Base-by-base conservation (phyloP, 345 rosid genomes). In the Chamaenerion angustifolium region DNA sequence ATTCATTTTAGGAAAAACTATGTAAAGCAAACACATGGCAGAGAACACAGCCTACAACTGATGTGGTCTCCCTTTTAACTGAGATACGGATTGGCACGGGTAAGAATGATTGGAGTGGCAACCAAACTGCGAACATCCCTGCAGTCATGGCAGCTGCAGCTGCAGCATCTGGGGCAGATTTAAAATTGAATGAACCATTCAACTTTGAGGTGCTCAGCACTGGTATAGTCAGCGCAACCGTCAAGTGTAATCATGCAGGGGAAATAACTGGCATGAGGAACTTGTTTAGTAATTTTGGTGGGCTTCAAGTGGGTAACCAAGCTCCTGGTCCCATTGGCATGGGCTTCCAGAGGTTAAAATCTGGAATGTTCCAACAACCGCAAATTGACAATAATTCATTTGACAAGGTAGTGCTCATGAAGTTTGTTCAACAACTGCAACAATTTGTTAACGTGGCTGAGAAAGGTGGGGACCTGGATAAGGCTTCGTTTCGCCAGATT, bases 221-320 rank as follows among this genome's bases (percentile, higher is more conserved):
- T 60, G 84, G 94, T 59, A 75, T 88, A 40, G 96, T 85, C 55
- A 88, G 95, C 74, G 99, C 99, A 65, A 92, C 98, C 14, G 90
- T 73, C 16, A 88, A 93, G 71, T 80, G 90, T 67, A 93, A 93
- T 59, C 85, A 85, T 70, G 90, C 95, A 43, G 96, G 99, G 67
- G 96, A 93, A 80, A 88, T 93, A 65, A 92, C 95, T 62, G 99
- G 99, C 64, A 88, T 93, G 99, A 80, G 95, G 72, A 80, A 92
- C 69, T 67, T 93, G 63, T 93, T 84, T 67, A 82, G 69, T 78
- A 85, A 92, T 73, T 82, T 93, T 56, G 95, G 95, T 51, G 99
- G 95, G 55, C 82, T 93, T 70, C 92, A 92, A 64, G 52, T 88
- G 55, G 85, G 76, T 52, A 64, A 65, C 17, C 13, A 71, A 17